A percentile compares a stretch with the other conserved stretches of the same genome.
phyloP scores from a whole-genome alignment of 2,329 filamentous ascomycete genomes.

The Cadophora malorum region DNA sequence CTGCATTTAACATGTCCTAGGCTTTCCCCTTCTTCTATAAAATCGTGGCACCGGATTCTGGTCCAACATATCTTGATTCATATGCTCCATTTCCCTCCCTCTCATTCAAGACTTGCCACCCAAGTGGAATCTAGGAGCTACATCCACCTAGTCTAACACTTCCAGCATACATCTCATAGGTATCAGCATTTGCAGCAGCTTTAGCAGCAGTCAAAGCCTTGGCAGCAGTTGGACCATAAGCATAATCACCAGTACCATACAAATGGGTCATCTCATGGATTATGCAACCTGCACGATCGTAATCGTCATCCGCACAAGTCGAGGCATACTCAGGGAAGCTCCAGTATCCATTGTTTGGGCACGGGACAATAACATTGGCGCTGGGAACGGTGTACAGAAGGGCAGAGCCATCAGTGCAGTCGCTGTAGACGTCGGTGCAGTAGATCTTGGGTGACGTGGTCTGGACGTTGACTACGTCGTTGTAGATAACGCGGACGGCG shows the following conservation, averaged over 20 bases:
- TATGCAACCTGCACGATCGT: slow-evolving; percentile 36
- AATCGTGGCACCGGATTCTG: too few relatives aligned
- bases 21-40: too few relatives aligned
- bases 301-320: slow-evolving; percentile 36
- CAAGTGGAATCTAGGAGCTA: slow-evolving; percentile 2
- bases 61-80: too few relatives aligned
- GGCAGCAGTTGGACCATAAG: slow-evolving; percentile 37
- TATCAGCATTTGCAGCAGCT: slow-evolving; percentile 39
- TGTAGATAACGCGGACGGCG: slow-evolving; percentile 37
- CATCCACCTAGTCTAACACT: slow-evolving; percentile 39
- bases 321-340: slow-evolving; percentile 32
- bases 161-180: slow-evolving; percentile 40
- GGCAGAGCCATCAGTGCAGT: slow-evolving; percentile 35
- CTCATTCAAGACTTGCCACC: too few relatives aligned
- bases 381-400: slow-evolving; percentile 37
- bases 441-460: slow-evolving; percentile 35
- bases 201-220: slow-evolving; percentile 31
- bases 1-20: too few relatives aligned
- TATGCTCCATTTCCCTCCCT: too few relatives aligned
- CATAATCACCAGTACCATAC: slow-evolving; percentile 38
- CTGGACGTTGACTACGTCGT: slow-evolving; percentile 34
- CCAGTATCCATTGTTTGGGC: slow-evolving; percentile 39
- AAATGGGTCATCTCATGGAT: slow-evolving; percentile 39
- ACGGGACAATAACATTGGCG: slow-evolving; percentile 37
- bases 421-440: slow-evolving; percentile 35